Base-by-base conservation (phyloP, 768 basidiomycete genomes). In the Coprinopsis strossmayeri region DNA sequence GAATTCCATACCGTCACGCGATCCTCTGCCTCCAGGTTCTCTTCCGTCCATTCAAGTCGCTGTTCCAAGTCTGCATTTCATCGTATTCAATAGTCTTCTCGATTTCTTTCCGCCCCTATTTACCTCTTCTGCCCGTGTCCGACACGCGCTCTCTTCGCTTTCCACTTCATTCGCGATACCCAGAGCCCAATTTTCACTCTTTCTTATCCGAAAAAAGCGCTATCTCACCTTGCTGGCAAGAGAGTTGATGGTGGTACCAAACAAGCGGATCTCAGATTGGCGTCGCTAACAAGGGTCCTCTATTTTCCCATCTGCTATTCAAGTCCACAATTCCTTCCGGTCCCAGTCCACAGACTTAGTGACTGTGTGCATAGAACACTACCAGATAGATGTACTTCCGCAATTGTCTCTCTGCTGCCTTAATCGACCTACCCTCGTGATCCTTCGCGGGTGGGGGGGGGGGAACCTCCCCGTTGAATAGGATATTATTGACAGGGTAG, bases 1-100 rank as follows among this genome's bases (percentile, higher is more conserved):
- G 61, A 67, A 64, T 55, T 50, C 52, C 41, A 23, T 34, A 23
- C 49, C 17, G 46, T 53, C 52, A 49, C 49, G 55, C 44, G 52
- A 55, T n/a, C n/a, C n/a, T n/a, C n/a, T 53, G 23, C 49, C 44
- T 39, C 39, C 50, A 51, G 34, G 59, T 56, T 58, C 56, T 42
- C 53, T 34, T 46, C 50, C 52, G 52, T 49, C 53, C 55, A 37
- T 32, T 32, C 15, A 7, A 32, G 7, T 32, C 15, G n/a, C n/a
- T n/a, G n/a, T n/a, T n/a, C n/a, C n/a, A n/a, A n/a, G n/a, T 48
- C 51, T 55, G 54, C 56, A 53, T 52, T 51, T 52, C 51, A 52
- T 55, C 53, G 28, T 48, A 46, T 55, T 54, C 26, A 44, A 40
- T 48, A 32, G 40, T 51, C 46, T 52, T 46, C 49, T 23, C 49